These are phyloP conservation scores for Alternaria sp. DNA, from an alignment of 2,329 filamentous ascomycete genomes.

Conservation along the genomic window DNA sequence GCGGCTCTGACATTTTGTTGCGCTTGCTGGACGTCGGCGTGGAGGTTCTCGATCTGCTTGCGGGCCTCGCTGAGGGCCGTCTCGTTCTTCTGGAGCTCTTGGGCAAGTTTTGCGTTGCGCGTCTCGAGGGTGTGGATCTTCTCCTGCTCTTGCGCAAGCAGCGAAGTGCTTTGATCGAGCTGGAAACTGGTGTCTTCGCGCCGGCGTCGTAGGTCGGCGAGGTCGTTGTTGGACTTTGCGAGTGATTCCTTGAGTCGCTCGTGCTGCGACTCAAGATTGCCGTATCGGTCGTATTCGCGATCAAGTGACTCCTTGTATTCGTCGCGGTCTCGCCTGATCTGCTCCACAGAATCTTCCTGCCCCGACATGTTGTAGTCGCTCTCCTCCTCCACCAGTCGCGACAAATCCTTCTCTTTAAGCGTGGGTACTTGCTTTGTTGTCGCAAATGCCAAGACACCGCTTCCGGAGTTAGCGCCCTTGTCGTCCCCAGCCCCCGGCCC, in stretches of 20 bases:
- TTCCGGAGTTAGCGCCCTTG: conserved; percentile 5
- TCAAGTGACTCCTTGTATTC: background rate
- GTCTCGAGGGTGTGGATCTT: background rate
- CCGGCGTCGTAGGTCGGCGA: background rate
- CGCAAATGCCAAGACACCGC: conserved; percentile 8
- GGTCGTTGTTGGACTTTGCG: background rate
- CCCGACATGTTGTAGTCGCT: conserved; percentile 3
- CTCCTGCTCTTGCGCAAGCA: background rate
- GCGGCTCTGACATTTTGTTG: background rate
- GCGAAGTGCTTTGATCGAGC: background rate
- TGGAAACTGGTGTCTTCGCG: background rate
- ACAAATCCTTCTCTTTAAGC: conserved; percentile 3
- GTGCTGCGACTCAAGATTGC: background rate
- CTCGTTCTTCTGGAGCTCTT: background rate
- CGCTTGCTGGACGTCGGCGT: background rate
- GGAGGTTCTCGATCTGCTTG: background rate
- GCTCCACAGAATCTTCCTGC: background rate
- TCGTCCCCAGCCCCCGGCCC: conserved; percentile 2
- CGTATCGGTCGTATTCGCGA: background rate
- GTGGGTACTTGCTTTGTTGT: conserved; percentile 15
- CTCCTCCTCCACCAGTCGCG: conserved; percentile 6
- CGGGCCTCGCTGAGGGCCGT: background rate
- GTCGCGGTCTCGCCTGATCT: background rate
- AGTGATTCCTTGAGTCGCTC: background rate
- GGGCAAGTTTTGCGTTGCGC: background rate